Percentiles rank a stretch among this genome's conserved stretches.
Conservation (phyloP, 2,329 filamentous ascomycete species). For the Chrysoporthe austroafricana region DNA sequence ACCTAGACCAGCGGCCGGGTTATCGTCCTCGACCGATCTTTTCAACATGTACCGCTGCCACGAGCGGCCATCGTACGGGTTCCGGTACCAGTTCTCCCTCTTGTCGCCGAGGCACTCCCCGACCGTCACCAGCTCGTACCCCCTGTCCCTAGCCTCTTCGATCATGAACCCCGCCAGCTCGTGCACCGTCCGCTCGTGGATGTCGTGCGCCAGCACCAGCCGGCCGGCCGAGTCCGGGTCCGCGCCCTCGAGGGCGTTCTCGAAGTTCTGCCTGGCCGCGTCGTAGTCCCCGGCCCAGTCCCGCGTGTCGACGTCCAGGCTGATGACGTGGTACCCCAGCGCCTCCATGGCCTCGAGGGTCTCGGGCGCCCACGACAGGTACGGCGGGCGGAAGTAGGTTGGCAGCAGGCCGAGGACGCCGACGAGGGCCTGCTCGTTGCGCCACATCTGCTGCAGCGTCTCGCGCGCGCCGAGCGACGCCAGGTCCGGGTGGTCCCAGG, state of each 20-base stretch:
- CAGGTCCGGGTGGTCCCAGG: conserved; percentile 50
- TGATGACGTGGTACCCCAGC: conserved; percentile 43
- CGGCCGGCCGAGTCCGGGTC: conserved; percentile 9
- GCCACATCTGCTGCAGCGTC: conserved; percentile 45
- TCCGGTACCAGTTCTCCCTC: conserved; percentile 56
- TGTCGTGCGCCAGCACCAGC: conserved; percentile 46
- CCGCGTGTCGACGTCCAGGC: conserved; percentile 35
- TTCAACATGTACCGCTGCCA: conserved; percentile 1
- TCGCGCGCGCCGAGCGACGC: conserved; percentile 39
- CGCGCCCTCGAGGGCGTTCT: conserved; percentile 2
- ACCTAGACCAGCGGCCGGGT: too few species aligned
- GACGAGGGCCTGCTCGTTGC: conserved; percentile 50
- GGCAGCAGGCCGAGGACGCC: conserved; percentile 50
- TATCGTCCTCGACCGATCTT: too few species aligned
- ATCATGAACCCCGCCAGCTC: conserved; percentile 52
- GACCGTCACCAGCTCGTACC: conserved; percentile 54
- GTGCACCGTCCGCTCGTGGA: conserved; percentile 50
- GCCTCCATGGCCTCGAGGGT: conserved; percentile 30
- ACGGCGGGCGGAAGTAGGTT: conserved; percentile 34
- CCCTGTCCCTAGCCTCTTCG: conserved; percentile 44
- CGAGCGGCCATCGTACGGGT: conserved; percentile 17
- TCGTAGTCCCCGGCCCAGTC: conserved; percentile 28
- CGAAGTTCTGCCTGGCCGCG: conserved; percentile 19
- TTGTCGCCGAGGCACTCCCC: conserved; percentile 60
- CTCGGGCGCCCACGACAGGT: conserved; percentile 15